Base-by-base conservation (phyloP, 306 rosid genomes). In the Pyrus pyrifolia region DNA sequence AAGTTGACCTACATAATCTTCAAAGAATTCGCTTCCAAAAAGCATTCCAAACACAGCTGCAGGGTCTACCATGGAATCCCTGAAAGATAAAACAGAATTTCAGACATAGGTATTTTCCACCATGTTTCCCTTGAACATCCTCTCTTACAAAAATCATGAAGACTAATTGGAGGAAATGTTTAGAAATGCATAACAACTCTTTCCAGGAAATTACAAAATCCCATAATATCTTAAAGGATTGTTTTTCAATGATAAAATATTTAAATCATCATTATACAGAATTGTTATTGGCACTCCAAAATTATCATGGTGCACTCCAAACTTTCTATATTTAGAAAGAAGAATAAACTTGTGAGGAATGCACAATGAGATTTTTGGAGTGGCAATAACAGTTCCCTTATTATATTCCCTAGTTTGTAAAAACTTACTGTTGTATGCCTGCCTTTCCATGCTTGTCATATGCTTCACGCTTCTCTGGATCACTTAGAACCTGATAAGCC, bases 401-500 rank as follows among this genome's bases (percentile, higher is more conserved):
- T 30, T 52, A 67, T 55, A 76, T 53, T 60, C 72, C 61, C 38
- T 81, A 62, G 83, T 70, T 70, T 53, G 67, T 44, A 78, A 57
- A 67, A 82, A 88, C 99, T 89, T 89, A 95, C 98, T 86, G 83
- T 60, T 11, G 70, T 64, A 95, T 44, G 85, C 96, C 99, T 72
- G 67, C 97, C 83, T 91, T 90, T 81, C 99, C 99, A 74, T 82
- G 13, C 75, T 81, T 87, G 84, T 95, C 93, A 81, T 95, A 95
- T 31, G 92, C 93, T 63, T 92, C 97, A 21, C 99, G 98, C 91
- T 91, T 95, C 81, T 76, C 89, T 29, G 99, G 97, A 78, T 95
- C 97, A 57, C 99, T 88, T 83, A 95, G 82, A 57, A 95, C 96
- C 86, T 95, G 99, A 90, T 95, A 95, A 77, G 99, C 99, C 87